Percentiles rank a stretch among this genome's conserved stretches.
Evolutionary conservation across 805 yeast species (phyloP).

Genomic region (Metschnikowia matae): DNA sequence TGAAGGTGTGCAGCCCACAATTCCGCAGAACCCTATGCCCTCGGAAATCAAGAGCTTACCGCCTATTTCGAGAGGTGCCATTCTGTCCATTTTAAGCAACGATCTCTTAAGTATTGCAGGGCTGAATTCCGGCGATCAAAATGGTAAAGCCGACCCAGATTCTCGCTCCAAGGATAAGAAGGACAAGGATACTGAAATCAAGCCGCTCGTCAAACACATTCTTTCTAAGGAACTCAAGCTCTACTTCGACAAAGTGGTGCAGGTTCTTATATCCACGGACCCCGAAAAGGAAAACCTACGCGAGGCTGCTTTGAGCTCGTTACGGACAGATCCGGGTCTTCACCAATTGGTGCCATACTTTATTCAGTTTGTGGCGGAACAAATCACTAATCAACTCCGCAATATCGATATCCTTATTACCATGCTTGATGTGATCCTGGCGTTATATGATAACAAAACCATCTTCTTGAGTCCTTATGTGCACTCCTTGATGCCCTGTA

Average conservation of each 20-base stretch:
- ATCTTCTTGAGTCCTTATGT: conserved; percentile 92
- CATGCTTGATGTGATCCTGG: conserved; percentile 84
- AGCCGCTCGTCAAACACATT: conserved; percentile 92
- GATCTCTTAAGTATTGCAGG: conserved; percentile 30
- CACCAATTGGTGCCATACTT: conserved; percentile 96
- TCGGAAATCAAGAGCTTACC: conserved; percentile 75
- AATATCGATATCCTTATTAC: conserved; percentile 68
- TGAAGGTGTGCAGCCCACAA: conserved; percentile 97
- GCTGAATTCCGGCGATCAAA: conserved; percentile 1
- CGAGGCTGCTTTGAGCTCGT: conserved; percentile 77
- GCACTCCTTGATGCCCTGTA: conserved; percentile 96
- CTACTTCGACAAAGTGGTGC: conserved; percentile 85
- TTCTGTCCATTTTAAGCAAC: conserved; percentile 42
- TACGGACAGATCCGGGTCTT: conserved; percentile 89
- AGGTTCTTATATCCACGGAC: conserved; percentile 62
- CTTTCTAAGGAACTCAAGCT: conserved; percentile 90
- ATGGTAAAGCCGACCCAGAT: conserved; percentile 26
- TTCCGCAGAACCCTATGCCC: conserved; percentile 90
- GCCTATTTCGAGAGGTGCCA: conserved; percentile 80
- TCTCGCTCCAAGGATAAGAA: conserved; percentile 19
- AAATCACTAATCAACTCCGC: conserved; percentile 80
- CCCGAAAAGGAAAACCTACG: conserved; percentile 55
- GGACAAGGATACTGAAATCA: conserved; percentile 57
- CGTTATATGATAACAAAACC: conserved; percentile 76
- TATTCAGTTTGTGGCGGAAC: conserved; percentile 94